phyloP scores from a whole-genome alignment of 1,139 yeast species.

The Geotrichum macrosporum region DNA sequence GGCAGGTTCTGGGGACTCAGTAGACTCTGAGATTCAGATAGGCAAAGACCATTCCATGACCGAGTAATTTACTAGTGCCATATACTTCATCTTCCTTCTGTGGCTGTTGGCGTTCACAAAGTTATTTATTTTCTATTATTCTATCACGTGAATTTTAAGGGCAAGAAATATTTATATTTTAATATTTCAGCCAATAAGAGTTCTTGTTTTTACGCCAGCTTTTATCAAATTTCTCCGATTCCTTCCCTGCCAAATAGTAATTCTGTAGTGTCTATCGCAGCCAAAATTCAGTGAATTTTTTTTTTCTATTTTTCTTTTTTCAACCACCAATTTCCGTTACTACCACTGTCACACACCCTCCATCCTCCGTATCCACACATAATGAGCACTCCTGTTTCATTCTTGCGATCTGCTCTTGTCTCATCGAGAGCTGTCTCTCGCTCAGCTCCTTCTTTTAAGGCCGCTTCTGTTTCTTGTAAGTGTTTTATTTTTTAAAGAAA shows the following conservation, averaged over 20 bases:
- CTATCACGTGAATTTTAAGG: neutral
- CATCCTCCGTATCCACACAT: neutral
- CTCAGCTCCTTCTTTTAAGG: slow-evolving; percentile 18
- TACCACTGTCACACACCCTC: slow-evolving; percentile 6
- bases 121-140: too few species aligned
- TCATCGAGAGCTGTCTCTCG: slow-evolving; percentile 20
- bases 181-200: neutral
- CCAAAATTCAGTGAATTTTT: neutral
- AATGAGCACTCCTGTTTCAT: slow-evolving; percentile 22
- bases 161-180: neutral
- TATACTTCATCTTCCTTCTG: neutral
- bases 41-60: neutral
- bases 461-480: slow-evolving; percentile 22
- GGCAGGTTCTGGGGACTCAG: too few species aligned
- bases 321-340: neutral
- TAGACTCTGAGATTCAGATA: neutral
- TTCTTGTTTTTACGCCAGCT: neutral
- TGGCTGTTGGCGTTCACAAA: neutral
- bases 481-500: too few species aligned
- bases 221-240: neutral
- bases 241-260: neutral
- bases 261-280: neutral
- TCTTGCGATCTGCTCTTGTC: slow-evolving; percentile 20
- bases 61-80: neutral
- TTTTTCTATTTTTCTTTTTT: too few species aligned